These are phyloP conservation scores for Aspergillus taichungensis DNA, from an alignment of 495 filamentous ascomycete species.

Conservation along the genomic window DNA sequence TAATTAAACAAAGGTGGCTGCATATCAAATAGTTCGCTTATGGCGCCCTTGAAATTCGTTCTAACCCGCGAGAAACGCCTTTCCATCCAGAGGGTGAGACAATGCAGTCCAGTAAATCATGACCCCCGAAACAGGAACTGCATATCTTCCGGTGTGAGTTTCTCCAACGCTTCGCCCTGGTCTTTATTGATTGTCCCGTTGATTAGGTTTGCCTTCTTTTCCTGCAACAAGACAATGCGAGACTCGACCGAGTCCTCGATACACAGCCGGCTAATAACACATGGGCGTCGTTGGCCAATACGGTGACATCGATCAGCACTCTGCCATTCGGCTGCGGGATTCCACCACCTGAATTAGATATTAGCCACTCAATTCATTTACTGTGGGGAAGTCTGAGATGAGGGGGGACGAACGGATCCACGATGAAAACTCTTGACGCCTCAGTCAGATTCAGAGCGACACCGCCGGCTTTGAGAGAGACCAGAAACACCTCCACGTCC, in stretches of 20 bases:
- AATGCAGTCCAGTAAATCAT: conserved; percentile 3
- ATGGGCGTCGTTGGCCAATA: conserved; percentile 88
- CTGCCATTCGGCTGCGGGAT: conserved; percentile 96
- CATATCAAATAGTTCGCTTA: too few relatives aligned
- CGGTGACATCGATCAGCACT: conserved; percentile 93
- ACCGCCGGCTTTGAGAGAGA: conserved; percentile 90
- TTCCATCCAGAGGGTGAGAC: too few relatives aligned
- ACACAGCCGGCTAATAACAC: conserved; percentile 85
- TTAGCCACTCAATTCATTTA: conserved; percentile 9
- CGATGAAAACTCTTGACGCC: conserved; percentile 86
- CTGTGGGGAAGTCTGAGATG: neutral
- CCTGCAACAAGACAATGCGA: conserved; percentile 86
- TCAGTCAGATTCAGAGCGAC: conserved; percentile 94
- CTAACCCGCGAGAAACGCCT: too few relatives aligned
- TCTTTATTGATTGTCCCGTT: conserved; percentile 92
- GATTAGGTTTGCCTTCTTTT: conserved; percentile 97
- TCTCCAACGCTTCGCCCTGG: conserved; percentile 70
- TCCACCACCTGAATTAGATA: conserved; percentile 69
- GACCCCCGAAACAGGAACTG: conserved; percentile 86
- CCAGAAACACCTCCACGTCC: conserved; percentile 88
- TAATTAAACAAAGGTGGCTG: too few relatives aligned
- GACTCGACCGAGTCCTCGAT: conserved; percentile 96
- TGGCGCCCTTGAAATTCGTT: too few relatives aligned
- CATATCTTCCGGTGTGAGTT: conserved; percentile 82
- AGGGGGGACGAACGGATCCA: conserved; percentile 67